These are phyloP conservation scores for Beauveria sp. DNA, from an alignment of 2,329 filamentous ascomycete genomes.

Conservation along the genomic window DNA sequence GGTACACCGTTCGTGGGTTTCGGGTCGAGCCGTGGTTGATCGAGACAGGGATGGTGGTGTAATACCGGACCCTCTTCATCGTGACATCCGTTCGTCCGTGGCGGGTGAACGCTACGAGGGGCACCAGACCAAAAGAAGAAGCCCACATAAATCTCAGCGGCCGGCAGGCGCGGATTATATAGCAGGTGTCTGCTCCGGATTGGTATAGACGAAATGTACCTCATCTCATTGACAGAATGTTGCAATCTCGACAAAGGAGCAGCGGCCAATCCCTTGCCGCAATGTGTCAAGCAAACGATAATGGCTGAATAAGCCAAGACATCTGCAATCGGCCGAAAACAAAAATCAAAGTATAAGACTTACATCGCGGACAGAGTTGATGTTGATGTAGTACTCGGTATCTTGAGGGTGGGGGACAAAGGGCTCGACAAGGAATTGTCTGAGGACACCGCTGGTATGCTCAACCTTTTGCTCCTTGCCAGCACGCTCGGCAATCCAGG, in stretches of 20 bases:
- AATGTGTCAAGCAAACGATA: not conserved
- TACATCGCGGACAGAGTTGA: slow-evolving; percentile 99
- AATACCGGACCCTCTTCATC: slow-evolving; percentile 21
- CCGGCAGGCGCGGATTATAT: not conserved
- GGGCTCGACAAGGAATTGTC: slow-evolving; percentile 96
- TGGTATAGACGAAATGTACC: not conserved
- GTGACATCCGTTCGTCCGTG: slow-evolving; percentile 33
- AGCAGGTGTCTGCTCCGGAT: not conserved
- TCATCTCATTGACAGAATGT: not conserved
- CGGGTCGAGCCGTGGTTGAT: slow-evolving; percentile 10
- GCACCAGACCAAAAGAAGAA: slow-evolving; percentile 10
- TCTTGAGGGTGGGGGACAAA: slow-evolving; percentile 93
- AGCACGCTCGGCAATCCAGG: slow-evolving; percentile 88
- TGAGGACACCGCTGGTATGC: slow-evolving; percentile 77
- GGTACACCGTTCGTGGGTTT: slow-evolving; percentile 9
- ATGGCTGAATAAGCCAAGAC: not conserved
- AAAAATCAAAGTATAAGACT: slow-evolving; percentile 36
- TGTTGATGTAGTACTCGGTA: slow-evolving; percentile 99
- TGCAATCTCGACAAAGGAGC: not conserved
- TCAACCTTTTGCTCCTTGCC: slow-evolving; percentile 92
- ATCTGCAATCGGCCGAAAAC: slow-evolving; percentile 13
- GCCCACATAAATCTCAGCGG: slow-evolving; percentile 10
- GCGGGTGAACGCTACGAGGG: slow-evolving; percentile 21
- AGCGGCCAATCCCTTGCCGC: not conserved
- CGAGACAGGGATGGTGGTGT: slow-evolving; percentile 5